Evolutionary conservation across 495 filamentous ascomycete species (phyloP).

Genomic region (Trichoderma gamsii): DNA sequence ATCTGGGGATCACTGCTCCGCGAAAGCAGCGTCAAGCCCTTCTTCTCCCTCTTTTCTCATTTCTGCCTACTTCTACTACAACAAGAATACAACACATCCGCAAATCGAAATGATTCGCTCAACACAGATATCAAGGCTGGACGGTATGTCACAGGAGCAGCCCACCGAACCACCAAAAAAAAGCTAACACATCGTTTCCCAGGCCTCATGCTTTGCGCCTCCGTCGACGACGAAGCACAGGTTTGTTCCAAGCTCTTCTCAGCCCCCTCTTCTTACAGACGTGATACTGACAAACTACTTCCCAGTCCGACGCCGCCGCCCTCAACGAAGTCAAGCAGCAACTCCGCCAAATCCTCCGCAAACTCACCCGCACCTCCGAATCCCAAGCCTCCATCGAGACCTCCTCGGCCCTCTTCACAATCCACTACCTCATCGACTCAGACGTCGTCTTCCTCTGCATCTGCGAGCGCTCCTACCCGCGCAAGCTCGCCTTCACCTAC

Average conservation of each 20-base stretch:
- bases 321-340: slow-evolving; percentile 85
- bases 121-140: slow-evolving; percentile 87
- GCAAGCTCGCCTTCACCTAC: slow-evolving; percentile 98
- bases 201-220: slow-evolving; percentile 93
- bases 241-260: slow-evolving; percentile 44
- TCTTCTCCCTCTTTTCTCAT: slow-evolving; percentile 33
- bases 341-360: slow-evolving; percentile 80
- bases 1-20: background rate
- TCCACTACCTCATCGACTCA: slow-evolving; percentile 83
- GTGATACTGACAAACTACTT: slow-evolving; percentile 25
- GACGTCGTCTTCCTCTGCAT: slow-evolving; percentile 88
- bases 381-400: slow-evolving; percentile 89
- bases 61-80: background rate
- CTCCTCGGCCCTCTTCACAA: slow-evolving; percentile 60
- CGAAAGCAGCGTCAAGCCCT: background rate
- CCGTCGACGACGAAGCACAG: slow-evolving; percentile 71
- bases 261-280: background rate
- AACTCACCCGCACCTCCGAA: slow-evolving; percentile 79
- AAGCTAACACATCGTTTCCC: slow-evolving; percentile 6
- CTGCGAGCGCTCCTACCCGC: slow-evolving; percentile 87
- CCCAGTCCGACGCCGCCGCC: slow-evolving; percentile 55
- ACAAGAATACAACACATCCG: background rate
- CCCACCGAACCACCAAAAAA: background rate
- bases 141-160: slow-evolving; percentile 54
- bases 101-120: slow-evolving; percentile 74